These are phyloP conservation scores for Populus pruinosa DNA, from an alignment of 345 rosid species.

Conservation along the genomic window DNA sequence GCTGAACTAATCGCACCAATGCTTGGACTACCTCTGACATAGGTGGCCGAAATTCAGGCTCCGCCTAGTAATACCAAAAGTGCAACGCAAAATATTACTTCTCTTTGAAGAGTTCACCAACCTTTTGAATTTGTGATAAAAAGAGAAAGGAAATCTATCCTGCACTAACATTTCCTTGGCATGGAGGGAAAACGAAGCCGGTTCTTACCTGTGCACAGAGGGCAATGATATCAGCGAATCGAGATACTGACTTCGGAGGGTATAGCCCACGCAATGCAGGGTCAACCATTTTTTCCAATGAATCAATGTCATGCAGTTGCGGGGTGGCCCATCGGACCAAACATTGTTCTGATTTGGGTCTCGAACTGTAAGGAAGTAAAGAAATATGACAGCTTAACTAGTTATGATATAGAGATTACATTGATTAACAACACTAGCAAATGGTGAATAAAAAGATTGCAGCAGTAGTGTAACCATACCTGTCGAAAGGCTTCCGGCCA, in stretches of 20 bases:
- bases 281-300: constrained; percentile 68
- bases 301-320: constrained; percentile 61
- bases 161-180: no score
- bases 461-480: constrained; percentile 27
- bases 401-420: neutral
- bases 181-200: neutral
- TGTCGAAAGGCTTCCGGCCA: constrained; percentile 80
- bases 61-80: constrained; percentile 38
- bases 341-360: constrained; percentile 61
- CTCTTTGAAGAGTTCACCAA: no score
- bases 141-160: no score
- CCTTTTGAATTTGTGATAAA: neutral
- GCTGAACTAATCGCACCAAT: constrained; percentile 64
- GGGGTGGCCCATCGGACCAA: constrained; percentile 81
- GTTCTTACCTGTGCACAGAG: constrained; percentile 67
- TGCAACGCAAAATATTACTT: no score
- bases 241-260: constrained; percentile 67
- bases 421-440: neutral
- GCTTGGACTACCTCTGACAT: constrained; percentile 87
- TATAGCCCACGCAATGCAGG: constrained; percentile 89
- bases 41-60: constrained; percentile 76
- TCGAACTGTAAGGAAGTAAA: constrained; percentile 37
- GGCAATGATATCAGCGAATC: constrained; percentile 73
- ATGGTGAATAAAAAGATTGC: neutral
- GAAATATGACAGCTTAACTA: neutral